Base-by-base conservation (phyloP, 805 yeast genomes). In the Nakazawaea holstii region DNA sequence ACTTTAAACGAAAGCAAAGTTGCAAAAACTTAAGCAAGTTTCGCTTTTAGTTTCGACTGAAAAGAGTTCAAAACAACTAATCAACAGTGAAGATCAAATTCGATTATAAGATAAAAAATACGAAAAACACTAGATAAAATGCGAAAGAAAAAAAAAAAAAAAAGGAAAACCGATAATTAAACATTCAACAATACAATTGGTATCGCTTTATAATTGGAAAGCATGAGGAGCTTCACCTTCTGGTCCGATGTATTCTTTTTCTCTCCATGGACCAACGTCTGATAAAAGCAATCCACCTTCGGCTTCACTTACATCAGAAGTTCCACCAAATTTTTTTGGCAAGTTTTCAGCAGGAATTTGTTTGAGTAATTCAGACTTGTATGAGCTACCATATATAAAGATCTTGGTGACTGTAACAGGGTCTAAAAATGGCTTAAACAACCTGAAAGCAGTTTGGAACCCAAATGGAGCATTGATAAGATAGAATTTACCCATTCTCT, bases 181-280 rank as follows among this genome's bases (percentile, higher is more conserved):
- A 30, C n/a, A 3, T 30, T 13, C 3, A 4, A 10, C n/a, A 10
- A 30, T 6, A 10, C 3, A 30, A 3, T 2, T 10, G n/a, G 32
- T 10, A 41, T 13, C 41, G 13, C 14, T 24, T 31, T 52, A 42
- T 41, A 49, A 41, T 39, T 53, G 42, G 45, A 75, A 72, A 14
- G 80, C 73, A 58, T 68, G 72, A 61, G 97, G 97, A 45, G 95
- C 96, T 67, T 84, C 88, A 54, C 97, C 97, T 70, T 91, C 98
- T 50, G 96, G 95, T 11, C 97, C 98, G 63, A 90, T 84, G 68
- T 60, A 92, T 68, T 85, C 59, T 30, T 83, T 72, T 52, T 92
- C 94, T 77, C 97, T 87, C 99, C 99, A 94, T 54, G 99, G 99
- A 56, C 99, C 99, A 55, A 84, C 73, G 64, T 94, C 98, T 35